Evolutionary conservation across 331 rosid species (phyloP).

Genomic region (Pyracantha coccinea): DNA sequence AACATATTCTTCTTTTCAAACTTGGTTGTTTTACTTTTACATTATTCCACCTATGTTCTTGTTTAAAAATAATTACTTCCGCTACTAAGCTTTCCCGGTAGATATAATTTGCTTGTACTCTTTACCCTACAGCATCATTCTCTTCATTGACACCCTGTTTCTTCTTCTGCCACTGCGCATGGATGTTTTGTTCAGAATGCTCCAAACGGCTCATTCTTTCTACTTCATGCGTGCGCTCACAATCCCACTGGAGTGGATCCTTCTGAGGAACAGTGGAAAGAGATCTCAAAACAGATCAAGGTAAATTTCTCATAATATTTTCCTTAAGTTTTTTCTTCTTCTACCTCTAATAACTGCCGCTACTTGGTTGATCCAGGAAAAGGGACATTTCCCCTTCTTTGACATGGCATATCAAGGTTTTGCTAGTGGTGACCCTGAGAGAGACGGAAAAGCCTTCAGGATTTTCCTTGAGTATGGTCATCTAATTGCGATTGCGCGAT

Average conservation of each 20-base stretch:
- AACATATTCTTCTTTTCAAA: neutral
- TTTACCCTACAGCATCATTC: neutral
- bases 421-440: conserved; percentile 95
- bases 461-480: conserved; percentile 95
- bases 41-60: neutral
- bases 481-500: conserved; percentile 79
- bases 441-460: conserved; percentile 76
- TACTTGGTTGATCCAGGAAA: conserved; percentile 44
- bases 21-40: neutral
- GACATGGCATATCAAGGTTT: conserved; percentile 99
- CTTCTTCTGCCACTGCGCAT: conserved; percentile 10
- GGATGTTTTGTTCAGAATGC: conserved; percentile 57
- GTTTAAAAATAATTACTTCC: neutral
- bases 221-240: conserved; percentile 98
- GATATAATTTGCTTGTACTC: neutral
- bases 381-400: conserved; percentile 89
- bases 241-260: conserved; percentile 99
- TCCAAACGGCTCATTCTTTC: conserved; percentile 86
- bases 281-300: conserved; percentile 72
- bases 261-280: conserved; percentile 88
- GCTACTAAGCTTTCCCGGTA: neutral
- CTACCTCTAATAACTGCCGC: neutral
- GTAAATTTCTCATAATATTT: conserved; percentile 20
- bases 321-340: neutral
- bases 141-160: conserved; percentile 13